phyloP scores from a whole-genome alignment of 2,329 filamentous ascomycete species.

The Aureobasidium melanogenum region DNA sequence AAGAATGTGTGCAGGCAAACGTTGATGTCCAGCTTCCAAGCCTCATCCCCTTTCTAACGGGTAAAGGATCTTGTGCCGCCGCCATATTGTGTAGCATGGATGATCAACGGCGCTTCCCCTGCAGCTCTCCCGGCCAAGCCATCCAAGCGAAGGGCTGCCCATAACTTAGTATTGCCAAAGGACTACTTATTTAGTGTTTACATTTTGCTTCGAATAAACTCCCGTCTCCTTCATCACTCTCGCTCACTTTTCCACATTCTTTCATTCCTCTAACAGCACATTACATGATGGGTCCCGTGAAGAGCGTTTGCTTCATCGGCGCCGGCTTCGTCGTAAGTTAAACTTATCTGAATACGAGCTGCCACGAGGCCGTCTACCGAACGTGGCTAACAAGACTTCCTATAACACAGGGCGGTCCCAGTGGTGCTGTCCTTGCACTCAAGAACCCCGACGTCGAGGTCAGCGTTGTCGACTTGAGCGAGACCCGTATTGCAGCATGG shows the following conservation, averaged over 20 bases:
- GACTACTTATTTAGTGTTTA: not conserved
- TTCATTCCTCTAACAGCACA: not conserved
- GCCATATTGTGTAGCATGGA: not conserved
- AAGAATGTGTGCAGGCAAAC: not conserved
- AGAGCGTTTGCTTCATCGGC: conserved; percentile 14
- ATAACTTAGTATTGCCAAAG: not conserved
- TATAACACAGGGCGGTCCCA: conserved; percentile 46
- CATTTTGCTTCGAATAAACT: not conserved
- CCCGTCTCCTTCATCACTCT: not conserved
- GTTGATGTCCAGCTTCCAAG: not conserved
- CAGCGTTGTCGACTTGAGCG: conserved; percentile 65
- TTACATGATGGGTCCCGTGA: conserved; percentile 1
- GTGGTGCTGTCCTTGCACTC: conserved; percentile 63
- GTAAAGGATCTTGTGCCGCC: not conserved
- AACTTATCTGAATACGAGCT: not conserved
- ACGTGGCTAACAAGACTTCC: not conserved
- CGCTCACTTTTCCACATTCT: conserved; percentile 1
- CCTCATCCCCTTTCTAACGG: not conserved
- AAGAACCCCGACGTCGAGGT: conserved; percentile 63
- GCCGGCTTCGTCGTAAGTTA: conserved; percentile 15
- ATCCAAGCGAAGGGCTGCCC: not conserved
- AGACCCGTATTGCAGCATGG: conserved; percentile 59
- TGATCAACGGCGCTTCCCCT: not conserved
- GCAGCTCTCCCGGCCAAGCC: not conserved
- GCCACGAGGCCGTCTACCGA: not conserved